Evolutionary conservation across 805 yeast genomes (phyloP), one percentile per base, ranked within the genome.

Genomic region (Candida anglica): DNA sequence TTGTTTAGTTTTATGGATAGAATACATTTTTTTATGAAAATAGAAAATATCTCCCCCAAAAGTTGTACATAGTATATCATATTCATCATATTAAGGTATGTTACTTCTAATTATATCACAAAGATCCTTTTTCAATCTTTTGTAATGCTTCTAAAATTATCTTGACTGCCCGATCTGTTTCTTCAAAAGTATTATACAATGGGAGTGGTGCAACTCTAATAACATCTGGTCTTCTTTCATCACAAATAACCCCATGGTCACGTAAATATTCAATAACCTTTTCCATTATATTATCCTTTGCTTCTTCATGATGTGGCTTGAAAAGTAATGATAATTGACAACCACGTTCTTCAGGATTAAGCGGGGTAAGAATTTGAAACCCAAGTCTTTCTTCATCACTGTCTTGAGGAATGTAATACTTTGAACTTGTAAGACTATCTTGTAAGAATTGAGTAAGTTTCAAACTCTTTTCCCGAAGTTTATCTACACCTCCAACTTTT

Each of bases 141-240:
- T n/a, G 34, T 30, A 66, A 40, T 2, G 63, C 68, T 33, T 64
- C 67, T 14, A 76, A 58, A 3, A 87, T 47, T 15, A 63, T 42
- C 15, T 54, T 40, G 5, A 67, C 76, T 6, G 77, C 77, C 2
- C 46, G 35, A 22, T 49, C 62, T 10, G 84, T 77, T 40, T 89
- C 94, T 27, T 52, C 59, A 45, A 84, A 84, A 1, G 84, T 76
- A 49, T 87, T 89, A 63, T 89, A 89, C 30, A 87, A 65, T 0
- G 96, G 93, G 3, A 75, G 67, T 6, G 98, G 96, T 0, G 95
- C 91, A n/a, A 89, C 52, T 38, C 97, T 66, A 25, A 91, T 77
- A n/a, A 88, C 97, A 52, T 79, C 79, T 1, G 97, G 97, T 51
- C 86, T 71, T 52, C 98, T 71, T 52, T 89, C 96, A 54, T 89